Conservation (phyloP, 345 rosid species). For the Odontarrhena argentea region DNA sequence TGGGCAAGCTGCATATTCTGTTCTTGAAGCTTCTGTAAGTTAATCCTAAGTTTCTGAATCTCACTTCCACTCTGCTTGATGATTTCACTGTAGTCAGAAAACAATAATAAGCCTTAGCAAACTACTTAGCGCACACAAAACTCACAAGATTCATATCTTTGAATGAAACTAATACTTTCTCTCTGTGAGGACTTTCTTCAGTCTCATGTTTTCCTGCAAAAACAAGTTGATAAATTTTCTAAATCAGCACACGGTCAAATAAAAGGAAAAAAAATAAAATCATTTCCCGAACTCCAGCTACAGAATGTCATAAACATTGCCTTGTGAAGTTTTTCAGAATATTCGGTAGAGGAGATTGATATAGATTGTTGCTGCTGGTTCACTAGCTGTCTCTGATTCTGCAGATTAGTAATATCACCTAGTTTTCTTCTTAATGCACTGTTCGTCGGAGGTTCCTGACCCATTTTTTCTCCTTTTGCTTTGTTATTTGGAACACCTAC, state of each 20-base stretch:
- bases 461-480: conserved; percentile 39
- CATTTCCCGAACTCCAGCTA: background rate
- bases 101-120: conserved; percentile 16
- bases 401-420: conserved; percentile 63
- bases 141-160: conserved; percentile 23
- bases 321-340: conserved; percentile 53
- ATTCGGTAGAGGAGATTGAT: conserved; percentile 40
- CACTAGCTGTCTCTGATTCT: conserved; percentile 30
- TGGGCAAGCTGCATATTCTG: conserved; percentile 70
- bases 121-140: background rate
- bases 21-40: conserved; percentile 58
- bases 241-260: conserved; percentile 18
- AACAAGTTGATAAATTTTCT: conserved; percentile 22
- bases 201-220: conserved; percentile 59
- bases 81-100: conserved; percentile 49
- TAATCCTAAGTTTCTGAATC: conserved; percentile 57
- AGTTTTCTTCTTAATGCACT: conserved; percentile 49
- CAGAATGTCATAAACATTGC: conserved; percentile 31
- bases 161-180: conserved; percentile 53
- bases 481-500: conserved; percentile 37
- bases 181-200: conserved; percentile 52
- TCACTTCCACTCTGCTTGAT: conserved; percentile 52
- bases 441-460: conserved; percentile 37
- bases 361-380: conserved; percentile 35
- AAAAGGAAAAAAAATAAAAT: background rate